Conservation (phyloP, 495 filamentous ascomycete genomes). For the Tuber microsphaerosporum region DNA sequence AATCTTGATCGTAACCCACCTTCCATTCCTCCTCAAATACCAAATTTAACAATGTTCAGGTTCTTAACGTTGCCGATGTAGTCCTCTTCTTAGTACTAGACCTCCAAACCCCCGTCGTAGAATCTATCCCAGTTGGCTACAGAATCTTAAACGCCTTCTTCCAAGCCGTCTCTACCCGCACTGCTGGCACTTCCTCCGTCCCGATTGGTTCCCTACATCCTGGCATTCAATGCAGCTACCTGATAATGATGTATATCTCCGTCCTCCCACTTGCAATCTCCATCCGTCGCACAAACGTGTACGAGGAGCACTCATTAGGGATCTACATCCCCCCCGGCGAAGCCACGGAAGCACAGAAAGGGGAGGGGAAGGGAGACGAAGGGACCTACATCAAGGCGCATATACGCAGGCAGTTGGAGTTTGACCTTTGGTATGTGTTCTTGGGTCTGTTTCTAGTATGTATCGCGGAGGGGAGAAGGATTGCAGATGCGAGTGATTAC, state of each 20-base stretch:
- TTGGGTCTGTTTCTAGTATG: constrained; percentile 79
- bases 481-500: constrained; percentile 53
- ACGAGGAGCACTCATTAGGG: constrained; percentile 88
- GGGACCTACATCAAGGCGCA: constrained; percentile 78
- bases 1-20: constrained; percentile 54
- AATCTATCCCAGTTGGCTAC: constrained; percentile 56
- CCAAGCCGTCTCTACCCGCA: constrained; percentile 78
- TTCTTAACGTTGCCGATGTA: constrained; percentile 73
- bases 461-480: constrained; percentile 65
- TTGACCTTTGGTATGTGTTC: constrained; percentile 93
- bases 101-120: constrained; percentile 60
- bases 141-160: constrained; percentile 77
- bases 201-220: constrained; percentile 73
- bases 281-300: constrained; percentile 87
- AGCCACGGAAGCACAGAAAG: constrained; percentile 46
- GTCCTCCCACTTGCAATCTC: constrained; percentile 93
- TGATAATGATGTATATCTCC: constrained; percentile 99
- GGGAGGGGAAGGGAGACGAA: constrained; percentile 28
- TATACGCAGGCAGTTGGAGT: constrained; percentile 80
- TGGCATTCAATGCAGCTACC: constrained; percentile 85
- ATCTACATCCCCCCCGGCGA: constrained; percentile 55
- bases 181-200: constrained; percentile 77
- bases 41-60: constrained; percentile 13
- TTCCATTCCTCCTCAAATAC: background rate
- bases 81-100: constrained; percentile 87